Evolutionary conservation across 352 stramenopile genomes (phyloP), one percentile per base, ranked within the genome.

Genomic region (Peronospora destructor): DNA sequence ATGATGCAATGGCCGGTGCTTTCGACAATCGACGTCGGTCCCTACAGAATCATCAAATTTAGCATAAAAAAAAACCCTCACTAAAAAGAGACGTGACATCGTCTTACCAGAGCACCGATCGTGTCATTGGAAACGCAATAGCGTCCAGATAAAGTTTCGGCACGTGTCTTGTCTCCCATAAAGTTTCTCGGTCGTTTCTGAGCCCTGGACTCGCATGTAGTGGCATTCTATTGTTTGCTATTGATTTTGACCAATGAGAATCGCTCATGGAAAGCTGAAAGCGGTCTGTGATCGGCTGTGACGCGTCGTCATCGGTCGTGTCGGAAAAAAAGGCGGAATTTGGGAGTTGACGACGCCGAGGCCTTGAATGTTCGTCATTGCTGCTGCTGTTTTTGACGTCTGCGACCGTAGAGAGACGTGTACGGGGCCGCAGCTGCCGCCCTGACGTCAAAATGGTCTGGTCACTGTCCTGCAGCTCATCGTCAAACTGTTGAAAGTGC

Each of bases 241-340:
- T 26, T 16, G 45, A 35, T 26, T 14, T 34, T 6, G 46, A 37
- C 0, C 10, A 34, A 56, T 29, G 49, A 26, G 50, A 56, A 3
- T 39, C 54, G 17, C 47, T 59, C 45, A 60, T 62, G 13, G 50
- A 68, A 14, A 61, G 32, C 25, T 55, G 42, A 6, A 34, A 36
- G 13, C 45, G 34, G 9, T 10, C 51, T 6, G 46, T 6, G 9
- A 19, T 8, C 0, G 52, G 41, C 16, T 14, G 34, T 7, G 49
- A 50, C 10, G 50, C 39, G 17, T 90, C 78, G 14, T 90, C 78
- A 53, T 87, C 76, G 6, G 78, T 87, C 26, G 78, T 82, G 47
- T 90, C 78, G 2, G 71, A 61, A 48, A 90, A 90, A 52, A 82
- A 90, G 16, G 72, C 72, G 32, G 78, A 90, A 23, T 54, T 61